Conservation (phyloP, 306 rosid species). For the Rosa persica region DNA sequence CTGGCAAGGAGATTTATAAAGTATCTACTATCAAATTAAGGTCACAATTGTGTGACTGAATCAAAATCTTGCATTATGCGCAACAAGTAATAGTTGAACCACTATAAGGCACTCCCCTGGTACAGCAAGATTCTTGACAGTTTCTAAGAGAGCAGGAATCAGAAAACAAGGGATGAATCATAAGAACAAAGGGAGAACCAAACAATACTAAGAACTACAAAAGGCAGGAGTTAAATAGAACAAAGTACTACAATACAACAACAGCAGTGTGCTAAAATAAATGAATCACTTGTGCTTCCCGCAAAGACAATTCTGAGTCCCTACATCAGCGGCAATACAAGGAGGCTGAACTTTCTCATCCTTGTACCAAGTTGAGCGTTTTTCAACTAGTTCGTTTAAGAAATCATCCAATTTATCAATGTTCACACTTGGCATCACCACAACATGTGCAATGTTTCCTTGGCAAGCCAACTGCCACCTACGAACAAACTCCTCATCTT, state of each 20-base stretch:
- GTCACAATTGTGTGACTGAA: not conserved
- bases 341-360: conserved; percentile 31
- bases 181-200: not conserved
- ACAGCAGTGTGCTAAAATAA: not conserved
- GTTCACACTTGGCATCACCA: conserved; percentile 58
- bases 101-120: not conserved
- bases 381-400: conserved; percentile 37
- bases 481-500: conserved; percentile 47
- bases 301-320: conserved; percentile 50
- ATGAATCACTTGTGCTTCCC: conserved; percentile 33
- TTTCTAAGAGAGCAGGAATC: not conserved
- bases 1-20: not conserved
- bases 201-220: conserved; percentile 8
- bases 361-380: conserved; percentile 39
- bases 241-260: conserved; percentile 7
- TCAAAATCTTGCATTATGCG: not conserved
- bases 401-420: conserved; percentile 51
- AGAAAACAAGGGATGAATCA: conserved; percentile 2
- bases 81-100: not conserved
- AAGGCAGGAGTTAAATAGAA: conserved; percentile 9
- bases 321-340: conserved; percentile 50
- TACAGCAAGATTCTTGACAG: not conserved
- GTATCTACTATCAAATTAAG: not conserved
- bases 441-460: conserved; percentile 63
- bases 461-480: conserved; percentile 66